Evolutionary conservation across 148 eudicot genomes (phyloP).

Genomic region (Rhododendron simsii): DNA sequence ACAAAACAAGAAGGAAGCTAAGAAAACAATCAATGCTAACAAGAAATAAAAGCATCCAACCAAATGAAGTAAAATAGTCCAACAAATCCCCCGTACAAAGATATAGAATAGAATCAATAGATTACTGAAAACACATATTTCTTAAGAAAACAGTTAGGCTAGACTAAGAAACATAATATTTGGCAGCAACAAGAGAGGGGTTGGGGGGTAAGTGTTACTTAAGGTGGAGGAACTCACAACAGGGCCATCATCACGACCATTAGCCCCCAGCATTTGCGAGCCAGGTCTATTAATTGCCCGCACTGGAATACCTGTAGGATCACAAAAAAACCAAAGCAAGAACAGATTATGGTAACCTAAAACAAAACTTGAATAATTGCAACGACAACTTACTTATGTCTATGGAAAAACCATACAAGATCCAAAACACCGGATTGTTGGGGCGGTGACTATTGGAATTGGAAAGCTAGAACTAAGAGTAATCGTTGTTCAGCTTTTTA

Average conservation of each 20-base stretch:
- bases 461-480: background rate
- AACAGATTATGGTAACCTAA: background rate
- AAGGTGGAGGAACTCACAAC: slow-evolving; percentile 37
- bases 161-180: background rate
- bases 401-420: background rate
- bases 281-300: slow-evolving; percentile 69
- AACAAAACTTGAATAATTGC: background rate
- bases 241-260: slow-evolving; percentile 84
- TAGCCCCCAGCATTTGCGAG: slow-evolving; percentile 62
- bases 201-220: background rate
- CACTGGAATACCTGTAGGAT: slow-evolving; percentile 41
- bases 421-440: background rate
- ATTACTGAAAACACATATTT: background rate
- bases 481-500: background rate
- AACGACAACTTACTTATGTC: background rate
- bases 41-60: background rate
- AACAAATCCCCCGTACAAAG: background rate
- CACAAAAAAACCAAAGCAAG: background rate
- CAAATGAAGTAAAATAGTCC: background rate
- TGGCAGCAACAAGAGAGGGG: background rate
- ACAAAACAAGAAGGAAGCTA: slow-evolving; percentile 18
- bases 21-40: background rate
- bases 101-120: background rate
- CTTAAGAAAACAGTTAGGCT: background rate
- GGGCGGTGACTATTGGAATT: background rate